Percentiles rank a stretch among this genome's conserved stretches.
These are phyloP conservation scores for Achlya hypogyna DNA, from an alignment of 352 stramenopile species.

Conservation along the genomic window DNA sequence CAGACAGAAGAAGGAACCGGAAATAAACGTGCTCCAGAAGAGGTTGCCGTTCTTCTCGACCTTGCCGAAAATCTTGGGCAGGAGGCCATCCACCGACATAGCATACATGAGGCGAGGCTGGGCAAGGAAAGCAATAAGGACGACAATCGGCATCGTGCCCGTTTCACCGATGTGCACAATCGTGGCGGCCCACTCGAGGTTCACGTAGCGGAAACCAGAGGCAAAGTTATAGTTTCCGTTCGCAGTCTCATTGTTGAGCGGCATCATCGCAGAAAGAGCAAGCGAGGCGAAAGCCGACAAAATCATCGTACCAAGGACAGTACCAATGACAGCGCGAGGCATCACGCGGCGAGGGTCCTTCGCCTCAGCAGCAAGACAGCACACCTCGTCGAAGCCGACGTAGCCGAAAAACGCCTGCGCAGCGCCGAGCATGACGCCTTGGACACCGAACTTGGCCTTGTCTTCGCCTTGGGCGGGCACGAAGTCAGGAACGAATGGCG, in stretches of 20 bases:
- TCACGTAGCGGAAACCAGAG: conserved; percentile 3
- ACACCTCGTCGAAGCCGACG: conserved; percentile 80
- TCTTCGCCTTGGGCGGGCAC: neutral
- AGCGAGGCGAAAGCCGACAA: conserved; percentile 32
- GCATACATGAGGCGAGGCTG: conserved; percentile 64
- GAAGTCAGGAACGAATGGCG: conserved; percentile 34
- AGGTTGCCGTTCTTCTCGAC: conserved; percentile 29
- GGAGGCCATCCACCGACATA: conserved; percentile 62
- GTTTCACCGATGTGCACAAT: conserved; percentile 55
- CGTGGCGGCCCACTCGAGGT: conserved; percentile 26
- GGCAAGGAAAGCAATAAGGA: conserved; percentile 65
- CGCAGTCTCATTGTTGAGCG: conserved; percentile 23
- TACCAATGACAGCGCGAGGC: conserved; percentile 45
- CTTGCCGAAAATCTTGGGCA: conserved; percentile 48
- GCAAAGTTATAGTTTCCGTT: conserved; percentile 18
- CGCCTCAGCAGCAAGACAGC: conserved; percentile 37
- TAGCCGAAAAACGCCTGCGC: conserved; percentile 77
- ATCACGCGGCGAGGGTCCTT: conserved; percentile 37
- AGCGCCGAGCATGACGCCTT: conserved; percentile 41
- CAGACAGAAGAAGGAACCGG: conserved; percentile 17
- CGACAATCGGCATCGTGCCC: conserved; percentile 62
- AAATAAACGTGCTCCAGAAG: conserved; percentile 22
- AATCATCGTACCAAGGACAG: conserved; percentile 31
- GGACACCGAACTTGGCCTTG: conserved; percentile 19
- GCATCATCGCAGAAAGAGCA: conserved; percentile 52